Conservation (phyloP, 202 grass and related monocot genomes). For the Brachypodium distachyon region DNA sequence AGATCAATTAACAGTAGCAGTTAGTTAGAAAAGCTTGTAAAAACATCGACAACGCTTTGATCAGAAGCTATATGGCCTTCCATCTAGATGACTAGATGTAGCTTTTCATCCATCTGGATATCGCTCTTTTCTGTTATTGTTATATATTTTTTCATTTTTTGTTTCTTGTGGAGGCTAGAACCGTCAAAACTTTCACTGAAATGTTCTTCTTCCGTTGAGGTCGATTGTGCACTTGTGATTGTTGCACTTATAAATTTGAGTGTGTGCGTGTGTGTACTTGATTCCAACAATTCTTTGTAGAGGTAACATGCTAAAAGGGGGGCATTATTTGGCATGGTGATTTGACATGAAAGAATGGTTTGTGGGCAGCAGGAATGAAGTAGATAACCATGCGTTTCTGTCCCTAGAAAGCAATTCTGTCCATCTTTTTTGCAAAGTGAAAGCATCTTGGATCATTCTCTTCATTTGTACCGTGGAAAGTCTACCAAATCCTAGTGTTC, state of each 20-base stretch:
- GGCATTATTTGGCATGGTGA: conserved; percentile 1
- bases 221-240: no score
- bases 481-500: not conserved
- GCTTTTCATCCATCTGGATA: no score
- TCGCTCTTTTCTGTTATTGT: no score
- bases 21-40: conserved; percentile 12
- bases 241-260: no score
- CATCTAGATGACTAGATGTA: not conserved
- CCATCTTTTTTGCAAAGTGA: conserved; percentile 4
- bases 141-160: no score
- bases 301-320: conserved; percentile 21
- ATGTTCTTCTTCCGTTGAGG: not conserved
- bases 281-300: not conserved
- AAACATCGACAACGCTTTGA: not conserved
- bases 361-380: conserved; percentile 24
- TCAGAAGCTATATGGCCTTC: no score
- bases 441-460: not conserved
- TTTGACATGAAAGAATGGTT: conserved; percentile 23
- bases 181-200: no score
- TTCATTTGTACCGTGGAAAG: not conserved
- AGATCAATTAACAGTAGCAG: not conserved
- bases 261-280: not conserved
- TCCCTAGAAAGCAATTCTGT: conserved; percentile 21
- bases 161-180: no score
- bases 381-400: conserved; percentile 19